phyloP scores from a whole-genome alignment of 1,139 yeast species.

The Geotrichum reessii region DNA sequence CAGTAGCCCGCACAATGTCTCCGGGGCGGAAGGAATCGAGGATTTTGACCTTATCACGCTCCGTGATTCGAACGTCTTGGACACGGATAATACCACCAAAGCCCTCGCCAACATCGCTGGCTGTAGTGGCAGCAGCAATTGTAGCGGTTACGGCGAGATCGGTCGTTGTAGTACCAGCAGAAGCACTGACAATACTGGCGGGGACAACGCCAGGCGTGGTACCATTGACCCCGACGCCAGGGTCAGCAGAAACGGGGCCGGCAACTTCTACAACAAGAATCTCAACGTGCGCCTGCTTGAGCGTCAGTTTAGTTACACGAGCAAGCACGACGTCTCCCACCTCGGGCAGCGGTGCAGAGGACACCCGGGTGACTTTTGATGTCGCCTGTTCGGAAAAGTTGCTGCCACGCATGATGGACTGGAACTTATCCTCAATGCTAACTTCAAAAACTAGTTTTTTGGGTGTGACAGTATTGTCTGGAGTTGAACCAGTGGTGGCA shows the following conservation, averaged over 20 bases:
- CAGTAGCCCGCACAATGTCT: conserved; percentile 75
- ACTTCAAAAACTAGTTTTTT: conserved; percentile 29
- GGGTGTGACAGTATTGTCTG: neutral
- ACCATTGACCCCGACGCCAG: conserved; percentile 65
- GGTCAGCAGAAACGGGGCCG: conserved; percentile 54
- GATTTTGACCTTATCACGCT: conserved; percentile 78
- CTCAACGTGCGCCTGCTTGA: conserved; percentile 74
- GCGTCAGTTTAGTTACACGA: conserved; percentile 59
- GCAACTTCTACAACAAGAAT: conserved; percentile 71
- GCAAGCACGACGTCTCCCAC: conserved; percentile 83
- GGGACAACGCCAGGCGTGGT: conserved; percentile 32
- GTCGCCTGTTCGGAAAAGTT: conserved; percentile 16
- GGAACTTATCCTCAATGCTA: conserved; percentile 37
- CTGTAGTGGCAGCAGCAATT: conserved; percentile 39
- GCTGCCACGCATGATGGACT: conserved; percentile 13
- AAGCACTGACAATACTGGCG: conserved; percentile 10
- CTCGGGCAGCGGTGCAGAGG: conserved; percentile 54
- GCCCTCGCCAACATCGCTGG: conserved; percentile 79
- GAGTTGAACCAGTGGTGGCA: neutral
- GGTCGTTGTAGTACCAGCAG: conserved; percentile 37
- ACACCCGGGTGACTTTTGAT: conserved; percentile 26
- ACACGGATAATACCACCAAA: conserved; percentile 83
- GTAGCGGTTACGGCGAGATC: conserved; percentile 42
- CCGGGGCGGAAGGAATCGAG: conserved; percentile 83
- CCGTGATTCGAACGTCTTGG: conserved; percentile 87